Conservation (phyloP, 140 eudicot genomes). For the Oenanthe javanica region DNA sequence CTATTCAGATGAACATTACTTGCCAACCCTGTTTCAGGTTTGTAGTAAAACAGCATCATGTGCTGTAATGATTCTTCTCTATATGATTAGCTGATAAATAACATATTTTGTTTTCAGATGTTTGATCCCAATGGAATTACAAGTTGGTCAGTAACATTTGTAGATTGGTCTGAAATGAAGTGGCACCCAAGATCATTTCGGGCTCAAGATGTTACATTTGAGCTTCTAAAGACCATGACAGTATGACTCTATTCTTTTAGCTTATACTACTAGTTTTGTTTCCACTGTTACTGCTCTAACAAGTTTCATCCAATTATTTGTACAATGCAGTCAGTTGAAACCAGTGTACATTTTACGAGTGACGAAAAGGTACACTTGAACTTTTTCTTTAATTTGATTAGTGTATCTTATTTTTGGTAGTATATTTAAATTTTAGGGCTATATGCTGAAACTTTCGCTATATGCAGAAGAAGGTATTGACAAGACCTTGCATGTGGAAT, state of each 20-base stretch:
- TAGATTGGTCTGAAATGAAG: constrained; percentile 76
- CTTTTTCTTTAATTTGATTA: background rate
- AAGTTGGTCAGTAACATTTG: constrained; percentile 66
- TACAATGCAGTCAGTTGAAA: constrained; percentile 44
- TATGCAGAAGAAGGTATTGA: constrained; percentile 37
- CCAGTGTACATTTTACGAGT: constrained; percentile 51
- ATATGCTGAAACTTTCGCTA: background rate
- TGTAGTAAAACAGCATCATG: background rate
- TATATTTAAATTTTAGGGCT: too few relatives aligned
- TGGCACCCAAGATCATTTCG: constrained; percentile 70
- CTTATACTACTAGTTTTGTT: background rate
- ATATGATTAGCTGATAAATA: background rate
- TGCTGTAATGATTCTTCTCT: constrained; percentile 2
- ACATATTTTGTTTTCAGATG: constrained; percentile 33
- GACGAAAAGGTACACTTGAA: constrained; percentile 43
- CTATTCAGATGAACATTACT: constrained; percentile 70
- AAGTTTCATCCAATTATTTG: constrained; percentile 5
- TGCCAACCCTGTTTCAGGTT: constrained; percentile 59
- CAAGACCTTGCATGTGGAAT: constrained; percentile 44
- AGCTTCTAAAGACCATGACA: constrained; percentile 53
- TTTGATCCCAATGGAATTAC: constrained; percentile 62
- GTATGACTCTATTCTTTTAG: constrained; percentile 18
- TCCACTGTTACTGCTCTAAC: constrained; percentile 7
- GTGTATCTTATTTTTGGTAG: background rate
- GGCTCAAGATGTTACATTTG: constrained; percentile 42